Percentiles rank a stretch among this genome's conserved stretches.
These are phyloP conservation scores for Sugiyamaella castrensis DNA, from an alignment of 1,139 yeast species.

Conservation along the genomic window DNA sequence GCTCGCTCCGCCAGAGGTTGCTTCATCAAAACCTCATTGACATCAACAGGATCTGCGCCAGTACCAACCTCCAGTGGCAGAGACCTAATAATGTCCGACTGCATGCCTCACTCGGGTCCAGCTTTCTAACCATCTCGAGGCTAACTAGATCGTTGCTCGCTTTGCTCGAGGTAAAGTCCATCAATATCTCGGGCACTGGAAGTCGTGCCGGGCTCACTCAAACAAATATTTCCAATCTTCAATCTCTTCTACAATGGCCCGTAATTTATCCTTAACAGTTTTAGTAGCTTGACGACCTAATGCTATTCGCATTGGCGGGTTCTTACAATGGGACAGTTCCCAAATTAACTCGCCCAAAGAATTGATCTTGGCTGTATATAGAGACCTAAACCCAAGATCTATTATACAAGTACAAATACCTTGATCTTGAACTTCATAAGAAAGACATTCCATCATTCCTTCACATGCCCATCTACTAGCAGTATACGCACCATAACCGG, in stretches of 20 bases:
- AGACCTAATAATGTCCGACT: no score
- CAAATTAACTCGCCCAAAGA: constrained; percentile 18
- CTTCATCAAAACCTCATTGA: no score
- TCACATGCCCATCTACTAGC: constrained; percentile 27
- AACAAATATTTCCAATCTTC: constrained; percentile 41
- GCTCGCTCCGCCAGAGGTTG: no score
- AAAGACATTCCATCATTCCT: constrained; percentile 24
- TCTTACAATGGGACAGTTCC: constrained; percentile 31
- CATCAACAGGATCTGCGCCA: no score
- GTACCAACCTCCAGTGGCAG: no score
- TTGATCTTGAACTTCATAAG: constrained; percentile 15
- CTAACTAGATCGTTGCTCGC: no score
- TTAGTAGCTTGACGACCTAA: constrained; percentile 32
- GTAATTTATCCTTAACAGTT: constrained; percentile 33
- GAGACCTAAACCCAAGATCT: constrained; percentile 16
- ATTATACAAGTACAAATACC: constrained; percentile 18
- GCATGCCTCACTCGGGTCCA: no score
- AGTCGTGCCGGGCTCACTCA: constrained; percentile 22
- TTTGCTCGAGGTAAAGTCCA: no score
- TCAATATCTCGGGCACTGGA: not conserved
- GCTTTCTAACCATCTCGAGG: no score
- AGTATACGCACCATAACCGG: constrained; percentile 21
- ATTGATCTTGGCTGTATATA: constrained; percentile 7
- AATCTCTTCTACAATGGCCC: constrained; percentile 37
- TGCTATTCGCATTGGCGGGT: constrained; percentile 34